Evolutionary conservation across 169 alveolate species (phyloP).

Genomic region (Cryptosporidium andersoni): DNA sequence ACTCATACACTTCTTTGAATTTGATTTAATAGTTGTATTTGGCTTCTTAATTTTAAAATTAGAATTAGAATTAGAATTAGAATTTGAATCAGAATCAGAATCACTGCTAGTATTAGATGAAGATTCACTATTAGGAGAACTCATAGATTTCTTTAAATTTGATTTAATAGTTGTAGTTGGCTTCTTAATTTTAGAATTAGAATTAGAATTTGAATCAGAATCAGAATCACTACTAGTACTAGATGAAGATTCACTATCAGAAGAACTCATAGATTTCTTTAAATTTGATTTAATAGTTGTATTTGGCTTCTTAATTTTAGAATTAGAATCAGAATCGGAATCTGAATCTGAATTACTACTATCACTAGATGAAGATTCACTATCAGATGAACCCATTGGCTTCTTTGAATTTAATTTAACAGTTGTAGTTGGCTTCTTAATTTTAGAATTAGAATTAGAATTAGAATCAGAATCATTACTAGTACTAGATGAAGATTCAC

Average conservation of each 20-base stretch:
- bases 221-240: background rate
- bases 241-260: no score
- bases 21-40: background rate
- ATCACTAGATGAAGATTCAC: background rate
- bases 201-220: background rate
- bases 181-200: background rate
- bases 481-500: no score
- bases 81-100: background rate
- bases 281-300: background rate
- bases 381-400: background rate
- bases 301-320: background rate
- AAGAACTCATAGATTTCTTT: background rate
- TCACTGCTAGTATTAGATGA: background rate
- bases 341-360: slow-evolving; percentile 8
- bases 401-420: background rate
- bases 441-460: background rate
- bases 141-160: no score
- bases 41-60: background rate
- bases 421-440: background rate
- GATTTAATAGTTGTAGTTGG: background rate
- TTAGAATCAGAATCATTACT: background rate
- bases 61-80: background rate
- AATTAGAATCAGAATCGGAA: slow-evolving; percentile 1
- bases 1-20: background rate
- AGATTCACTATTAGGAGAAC: background rate